Base-by-base conservation (phyloP, 768 basidiomycete species). In the Mycena belliarum region DNA sequence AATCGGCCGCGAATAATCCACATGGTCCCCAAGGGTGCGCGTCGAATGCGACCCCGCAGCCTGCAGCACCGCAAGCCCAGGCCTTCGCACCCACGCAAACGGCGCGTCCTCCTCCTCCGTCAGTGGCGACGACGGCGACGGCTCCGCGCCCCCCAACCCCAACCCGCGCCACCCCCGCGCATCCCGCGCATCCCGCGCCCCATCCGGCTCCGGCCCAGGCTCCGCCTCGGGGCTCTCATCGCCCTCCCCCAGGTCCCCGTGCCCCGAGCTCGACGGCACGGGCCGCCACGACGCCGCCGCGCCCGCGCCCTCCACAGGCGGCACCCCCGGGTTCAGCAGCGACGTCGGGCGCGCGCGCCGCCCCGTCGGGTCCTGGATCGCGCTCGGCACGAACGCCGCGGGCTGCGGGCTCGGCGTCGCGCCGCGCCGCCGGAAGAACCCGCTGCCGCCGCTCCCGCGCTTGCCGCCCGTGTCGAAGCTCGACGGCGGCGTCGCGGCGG, bases 1-100 rank as follows among this genome's bases (percentile, higher is more conserved):
- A 49, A 63, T 55, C 24, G 61, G 57, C 25, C 61, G n/a, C 40
- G 57, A 63, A 44, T 59, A 63, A 43, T 63, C 61, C 37, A 63
- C 57, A 38, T 55, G 49, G 40, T 63, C 61, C 6, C 58, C 52
- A 0, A 60, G 32, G n/a, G 54, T 52, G 29, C 45, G 40, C 44
- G 61, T 59, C 44, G 61, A 55, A 5, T 59, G 57, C 28, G 53
- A 20, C 42, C 37, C 37, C 16, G 48, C 38, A 2, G 50, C 50
- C 1, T 48, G 49, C 42, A 62, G 25, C 45, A 51, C 45, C 37
- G 61, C 56, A 6, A 62, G 49, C n/a, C 61, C 57, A 0, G 61
- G 61, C 1, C 61, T 26, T 25, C 55, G 40, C 40, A 63, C 20
- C 57, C 57, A 42, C 40, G 21, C 38, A 20, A 11, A 41, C 20